Conservation (phyloP, 2,329 filamentous ascomycete genomes). For the Decorospora gaudefroyi region DNA sequence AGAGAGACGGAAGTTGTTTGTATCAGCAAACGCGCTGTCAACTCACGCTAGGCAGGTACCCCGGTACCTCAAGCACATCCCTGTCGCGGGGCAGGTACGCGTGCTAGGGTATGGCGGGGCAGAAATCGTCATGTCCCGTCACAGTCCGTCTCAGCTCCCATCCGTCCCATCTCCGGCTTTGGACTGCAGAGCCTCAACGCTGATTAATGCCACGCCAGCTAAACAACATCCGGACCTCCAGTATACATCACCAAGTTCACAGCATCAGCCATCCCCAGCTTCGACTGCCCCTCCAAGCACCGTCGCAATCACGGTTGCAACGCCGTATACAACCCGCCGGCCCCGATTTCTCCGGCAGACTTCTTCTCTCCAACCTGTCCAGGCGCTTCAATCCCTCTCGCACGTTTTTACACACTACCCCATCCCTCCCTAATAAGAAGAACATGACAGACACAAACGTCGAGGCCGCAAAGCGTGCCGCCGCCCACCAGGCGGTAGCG, state of each 20-base stretch:
- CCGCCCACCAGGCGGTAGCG: slow-evolving; percentile 71
- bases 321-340: slow-evolving; percentile 5
- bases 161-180: neutral
- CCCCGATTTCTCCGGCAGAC: slow-evolving; percentile 5
- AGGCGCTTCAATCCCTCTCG: neutral
- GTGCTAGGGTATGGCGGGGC: slow-evolving; percentile 13
- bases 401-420: slow-evolving; percentile 15
- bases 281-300: slow-evolving; percentile 25
- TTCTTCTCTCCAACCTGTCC: neutral
- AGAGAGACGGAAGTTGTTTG: slow-evolving; percentile 6
- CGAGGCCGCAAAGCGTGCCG: slow-evolving; percentile 74
- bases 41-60: too few species aligned
- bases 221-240: slow-evolving; percentile 13
- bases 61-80: slow-evolving; percentile 15
- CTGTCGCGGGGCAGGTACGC: slow-evolving; percentile 20
- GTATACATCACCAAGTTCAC: slow-evolving; percentile 32
- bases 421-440: slow-evolving; percentile 4
- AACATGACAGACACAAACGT: slow-evolving; percentile 50
- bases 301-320: slow-evolving; percentile 17
- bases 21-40: slow-evolving; percentile 11
- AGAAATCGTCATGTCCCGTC: slow-evolving; percentile 11
- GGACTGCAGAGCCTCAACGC: neutral
- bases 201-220: slow-evolving; percentile 24
- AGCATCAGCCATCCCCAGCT: slow-evolving; percentile 37
- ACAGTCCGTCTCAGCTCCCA: neutral